Conservation (phyloP, 2,329 filamentous ascomycete species). For the Botrytis cinerea region DNA sequence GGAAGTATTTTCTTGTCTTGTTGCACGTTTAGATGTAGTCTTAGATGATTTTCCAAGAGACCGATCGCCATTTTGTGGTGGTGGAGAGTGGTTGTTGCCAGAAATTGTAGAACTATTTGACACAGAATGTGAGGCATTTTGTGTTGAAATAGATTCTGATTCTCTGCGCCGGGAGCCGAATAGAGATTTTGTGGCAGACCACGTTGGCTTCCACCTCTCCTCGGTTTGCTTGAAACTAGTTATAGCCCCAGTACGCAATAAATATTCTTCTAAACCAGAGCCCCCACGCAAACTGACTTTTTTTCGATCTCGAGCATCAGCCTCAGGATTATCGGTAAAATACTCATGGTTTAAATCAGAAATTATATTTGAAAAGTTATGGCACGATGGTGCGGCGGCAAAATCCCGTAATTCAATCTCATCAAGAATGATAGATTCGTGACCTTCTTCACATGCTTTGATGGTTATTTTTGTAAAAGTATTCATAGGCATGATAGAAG, state of each 20-base stretch:
- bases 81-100: neutral
- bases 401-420: slow-evolving; percentile 12
- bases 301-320: neutral
- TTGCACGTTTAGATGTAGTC: neutral
- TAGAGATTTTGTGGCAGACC: slow-evolving; percentile 15
- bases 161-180: slow-evolving; percentile 4
- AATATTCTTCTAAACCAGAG: neutral
- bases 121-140: neutral
- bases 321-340: neutral
- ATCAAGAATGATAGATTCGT: slow-evolving; percentile 12
- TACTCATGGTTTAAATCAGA: neutral
- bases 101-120: neutral
- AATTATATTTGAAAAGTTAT: neutral
- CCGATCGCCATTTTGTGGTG: neutral
- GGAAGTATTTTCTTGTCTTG: neutral
- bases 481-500: neutral
- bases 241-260: slow-evolving; percentile 12
- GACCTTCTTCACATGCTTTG: slow-evolving; percentile 17
- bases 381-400: neutral
- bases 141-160: neutral
- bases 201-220: slow-evolving; percentile 16
- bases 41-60: neutral
- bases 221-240: slow-evolving; percentile 18
- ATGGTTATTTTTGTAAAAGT: slow-evolving; percentile 10
- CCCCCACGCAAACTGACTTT: slow-evolving; percentile 14